These are phyloP conservation scores for Aspergillus kassunensis DNA, from an alignment of 495 filamentous ascomycete species.

Conservation along the genomic window DNA sequence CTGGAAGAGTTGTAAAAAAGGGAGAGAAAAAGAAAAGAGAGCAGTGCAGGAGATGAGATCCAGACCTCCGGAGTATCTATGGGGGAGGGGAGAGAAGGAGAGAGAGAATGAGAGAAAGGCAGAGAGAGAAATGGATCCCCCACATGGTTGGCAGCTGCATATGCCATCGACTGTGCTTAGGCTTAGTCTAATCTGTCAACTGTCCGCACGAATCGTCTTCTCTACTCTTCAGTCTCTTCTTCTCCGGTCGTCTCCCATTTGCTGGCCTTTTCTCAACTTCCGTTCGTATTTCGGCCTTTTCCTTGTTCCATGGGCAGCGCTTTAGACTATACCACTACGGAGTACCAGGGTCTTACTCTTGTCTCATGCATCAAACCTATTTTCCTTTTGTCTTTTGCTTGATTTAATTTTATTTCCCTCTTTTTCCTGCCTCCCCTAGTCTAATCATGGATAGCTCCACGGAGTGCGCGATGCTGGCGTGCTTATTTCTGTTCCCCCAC, in stretches of 20 bases:
- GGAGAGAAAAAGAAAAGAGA: conserved; percentile 5
- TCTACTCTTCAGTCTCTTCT: background rate
- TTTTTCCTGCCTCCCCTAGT: conserved; percentile 10
- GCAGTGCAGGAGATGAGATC: no score
- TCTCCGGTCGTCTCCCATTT: conserved; percentile 8
- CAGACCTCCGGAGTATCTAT: no score
- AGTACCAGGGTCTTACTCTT: background rate
- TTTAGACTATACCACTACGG: no score
- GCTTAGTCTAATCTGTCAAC: conserved; percentile 7
- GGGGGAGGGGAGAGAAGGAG: background rate
- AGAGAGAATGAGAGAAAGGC: background rate
- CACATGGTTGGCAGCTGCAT: conserved; percentile 38
- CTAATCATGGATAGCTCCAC: conserved; percentile 14
- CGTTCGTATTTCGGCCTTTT: conserved; percentile 8
- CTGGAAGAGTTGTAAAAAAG: background rate
- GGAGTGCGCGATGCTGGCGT: conserved; percentile 10
- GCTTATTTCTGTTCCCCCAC: conserved; percentile 12
- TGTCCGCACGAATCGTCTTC: background rate
- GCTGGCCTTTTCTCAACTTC: no score
- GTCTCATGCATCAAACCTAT: background rate
- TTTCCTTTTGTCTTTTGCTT: conserved; percentile 2
- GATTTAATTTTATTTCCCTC: conserved; percentile 9
- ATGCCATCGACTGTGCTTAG: conserved; percentile 8
- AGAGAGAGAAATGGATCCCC: conserved; percentile 11
- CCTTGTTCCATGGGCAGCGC: conserved; percentile 4